These are phyloP conservation scores for Truncatella angustata DNA, from an alignment of 2,329 filamentous ascomycete genomes.

Conservation along the genomic window DNA sequence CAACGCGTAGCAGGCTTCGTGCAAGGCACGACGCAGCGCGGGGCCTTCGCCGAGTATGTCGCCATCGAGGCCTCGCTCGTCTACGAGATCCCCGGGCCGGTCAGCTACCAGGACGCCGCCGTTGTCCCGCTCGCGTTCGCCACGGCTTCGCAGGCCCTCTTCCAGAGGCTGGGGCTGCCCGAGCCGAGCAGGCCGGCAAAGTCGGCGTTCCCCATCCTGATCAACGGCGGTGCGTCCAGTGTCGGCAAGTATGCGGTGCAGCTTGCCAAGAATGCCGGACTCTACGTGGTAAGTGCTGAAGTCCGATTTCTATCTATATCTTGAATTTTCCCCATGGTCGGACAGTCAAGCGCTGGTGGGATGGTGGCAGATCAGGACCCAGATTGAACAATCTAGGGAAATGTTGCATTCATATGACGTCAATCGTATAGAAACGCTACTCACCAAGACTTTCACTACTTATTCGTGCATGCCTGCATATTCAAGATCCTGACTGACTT, in stretches of 20 bases:
- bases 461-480: too few species aligned
- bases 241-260: conserved; percentile 28
- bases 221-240: conserved; percentile 24
- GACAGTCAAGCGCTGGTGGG: too few species aligned
- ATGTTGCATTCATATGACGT: too few species aligned
- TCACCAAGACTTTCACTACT: too few species aligned
- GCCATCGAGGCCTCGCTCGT: conserved; percentile 25
- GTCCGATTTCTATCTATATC: too few species aligned
- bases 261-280: conserved; percentile 24
- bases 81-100: conserved; percentile 24
- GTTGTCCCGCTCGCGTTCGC: conserved; percentile 36
- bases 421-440: too few species aligned
- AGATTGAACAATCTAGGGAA: too few species aligned
- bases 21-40: conserved; percentile 25
- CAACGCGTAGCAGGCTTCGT: conserved; percentile 34
- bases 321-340: too few species aligned
- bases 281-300: too few species aligned
- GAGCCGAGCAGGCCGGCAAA: conserved; percentile 28
- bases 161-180: conserved; percentile 27
- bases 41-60: conserved; percentile 29
- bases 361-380: too few species aligned
- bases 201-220: conserved; percentile 29
- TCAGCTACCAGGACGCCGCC: conserved; percentile 26
- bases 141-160: conserved; percentile 39
- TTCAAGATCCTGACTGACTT: too few species aligned